Percentiles rank a stretch among this genome's conserved stretches.
Conservation (phyloP, 805 yeast genomes). For the Ogataea paraovalis region DNA sequence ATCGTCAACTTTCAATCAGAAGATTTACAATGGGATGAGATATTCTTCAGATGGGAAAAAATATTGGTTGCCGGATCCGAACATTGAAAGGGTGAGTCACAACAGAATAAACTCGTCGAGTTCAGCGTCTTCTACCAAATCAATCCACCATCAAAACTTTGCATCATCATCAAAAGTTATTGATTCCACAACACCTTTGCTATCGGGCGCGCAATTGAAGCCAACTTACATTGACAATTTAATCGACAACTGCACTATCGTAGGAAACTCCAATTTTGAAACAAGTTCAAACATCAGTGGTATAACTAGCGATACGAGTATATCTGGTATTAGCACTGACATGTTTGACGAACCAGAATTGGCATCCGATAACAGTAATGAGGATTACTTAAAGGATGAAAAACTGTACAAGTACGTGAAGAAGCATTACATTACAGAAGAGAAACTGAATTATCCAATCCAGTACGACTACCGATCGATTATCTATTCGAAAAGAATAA, state of each 20-base stretch:
- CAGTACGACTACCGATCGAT: conserved; percentile 21
- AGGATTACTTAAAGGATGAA: conserved; percentile 34
- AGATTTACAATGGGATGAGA: conserved; percentile 79
- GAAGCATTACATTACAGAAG: conserved; percentile 33
- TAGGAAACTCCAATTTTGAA: background rate
- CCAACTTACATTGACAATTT: conserved; percentile 8
- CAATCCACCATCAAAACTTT: conserved; percentile 7
- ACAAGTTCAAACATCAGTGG: background rate
- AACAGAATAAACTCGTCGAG: conserved; percentile 3
- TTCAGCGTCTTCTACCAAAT: conserved; percentile 13
- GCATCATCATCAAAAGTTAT: conserved; percentile 3
- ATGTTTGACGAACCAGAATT: background rate
- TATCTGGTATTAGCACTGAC: background rate
- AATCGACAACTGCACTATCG: conserved; percentile 1
- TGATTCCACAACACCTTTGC: background rate
- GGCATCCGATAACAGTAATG: conserved; percentile 2
- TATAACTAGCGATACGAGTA: background rate
- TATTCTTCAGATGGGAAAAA: conserved; percentile 76
- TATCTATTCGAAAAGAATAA: conserved; percentile 17
- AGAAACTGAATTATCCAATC: conserved; percentile 40
- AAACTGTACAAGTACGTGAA: conserved; percentile 32
- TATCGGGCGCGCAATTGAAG: background rate
- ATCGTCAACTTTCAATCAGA: conserved; percentile 48
- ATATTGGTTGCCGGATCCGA: conserved; percentile 61
- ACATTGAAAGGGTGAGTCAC: background rate